phyloP scores from a whole-genome alignment of 345 rosid species.

The Psidium guajava region DNA sequence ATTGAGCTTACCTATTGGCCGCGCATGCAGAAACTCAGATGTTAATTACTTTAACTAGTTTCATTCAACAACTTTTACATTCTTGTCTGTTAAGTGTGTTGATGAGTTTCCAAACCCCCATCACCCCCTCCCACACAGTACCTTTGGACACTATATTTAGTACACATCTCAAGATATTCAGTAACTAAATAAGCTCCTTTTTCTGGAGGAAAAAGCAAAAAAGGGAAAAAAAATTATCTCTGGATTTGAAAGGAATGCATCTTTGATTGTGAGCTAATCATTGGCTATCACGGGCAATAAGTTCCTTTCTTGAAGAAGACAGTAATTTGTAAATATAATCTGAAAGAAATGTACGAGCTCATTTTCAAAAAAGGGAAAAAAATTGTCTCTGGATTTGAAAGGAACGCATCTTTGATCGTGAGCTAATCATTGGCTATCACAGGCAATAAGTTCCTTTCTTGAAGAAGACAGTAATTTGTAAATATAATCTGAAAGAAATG shows the following conservation, averaged over 20 bases:
- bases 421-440: neutral
- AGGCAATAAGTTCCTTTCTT: neutral
- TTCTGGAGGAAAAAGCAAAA: neutral
- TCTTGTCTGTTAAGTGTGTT: neutral
- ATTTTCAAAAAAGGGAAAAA: too few relatives aligned
- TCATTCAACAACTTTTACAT: neutral
- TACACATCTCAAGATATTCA: neutral
- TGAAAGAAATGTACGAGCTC: neutral
- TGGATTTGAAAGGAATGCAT: neutral
- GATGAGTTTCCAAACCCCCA: neutral
- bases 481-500: neutral
- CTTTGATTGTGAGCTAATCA: neutral
- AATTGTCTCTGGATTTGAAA: too few relatives aligned
- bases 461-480: neutral
- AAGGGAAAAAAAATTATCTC: neutral
- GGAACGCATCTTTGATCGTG: neutral
- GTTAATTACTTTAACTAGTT: neutral
- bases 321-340: neutral
- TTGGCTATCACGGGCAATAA: neutral
- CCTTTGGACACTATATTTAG: neutral
- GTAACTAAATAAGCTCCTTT: neutral
- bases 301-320: neutral
- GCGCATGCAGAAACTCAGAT: neutral
- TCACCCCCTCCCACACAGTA: neutral
- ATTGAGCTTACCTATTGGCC: neutral